A percentile compares a stretch with the other conserved stretches of the same genome.
Conservation (phyloP, 495 filamentous ascomycete genomes). For the Xylaria venustula region DNA sequence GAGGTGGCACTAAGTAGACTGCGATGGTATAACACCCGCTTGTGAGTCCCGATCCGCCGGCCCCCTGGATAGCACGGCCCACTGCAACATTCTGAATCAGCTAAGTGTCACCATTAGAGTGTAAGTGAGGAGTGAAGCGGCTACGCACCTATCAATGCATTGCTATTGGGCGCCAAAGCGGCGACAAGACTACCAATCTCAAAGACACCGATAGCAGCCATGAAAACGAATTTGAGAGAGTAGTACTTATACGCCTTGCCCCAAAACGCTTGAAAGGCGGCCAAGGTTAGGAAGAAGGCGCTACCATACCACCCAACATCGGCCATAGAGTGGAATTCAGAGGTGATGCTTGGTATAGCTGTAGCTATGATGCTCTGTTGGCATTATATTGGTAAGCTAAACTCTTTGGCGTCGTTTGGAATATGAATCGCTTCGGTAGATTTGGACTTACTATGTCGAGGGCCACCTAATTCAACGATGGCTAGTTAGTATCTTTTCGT, state of each 20-base stretch:
- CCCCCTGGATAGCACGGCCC: constrained; percentile 48
- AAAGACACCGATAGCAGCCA: constrained; percentile 40
- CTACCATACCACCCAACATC: constrained; percentile 45
- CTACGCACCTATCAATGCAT: no score
- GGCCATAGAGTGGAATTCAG: constrained; percentile 37
- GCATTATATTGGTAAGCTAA: no score
- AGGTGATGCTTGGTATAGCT: constrained; percentile 43
- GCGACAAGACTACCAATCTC: no score
- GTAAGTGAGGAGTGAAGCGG: no score
- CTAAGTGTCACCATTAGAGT: no score
- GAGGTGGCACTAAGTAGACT: constrained; percentile 28
- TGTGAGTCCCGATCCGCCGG: constrained; percentile 32
- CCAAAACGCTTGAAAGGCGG: constrained; percentile 17
- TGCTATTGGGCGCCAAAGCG: not conserved
- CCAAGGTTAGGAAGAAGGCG: constrained; percentile 26
- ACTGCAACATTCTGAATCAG: no score
- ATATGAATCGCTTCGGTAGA: no score
- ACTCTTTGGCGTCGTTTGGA: no score
- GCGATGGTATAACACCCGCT: constrained; percentile 28
- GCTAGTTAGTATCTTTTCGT: no score
- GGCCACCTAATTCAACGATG: no score
- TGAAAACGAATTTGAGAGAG: constrained; percentile 41
- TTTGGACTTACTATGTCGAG: no score
- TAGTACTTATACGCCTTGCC: constrained; percentile 35
- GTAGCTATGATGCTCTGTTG: constrained; percentile 38